Evolutionary conservation across 2,329 filamentous ascomycete genomes (phyloP).

Genomic region (Monascus ruber): DNA sequence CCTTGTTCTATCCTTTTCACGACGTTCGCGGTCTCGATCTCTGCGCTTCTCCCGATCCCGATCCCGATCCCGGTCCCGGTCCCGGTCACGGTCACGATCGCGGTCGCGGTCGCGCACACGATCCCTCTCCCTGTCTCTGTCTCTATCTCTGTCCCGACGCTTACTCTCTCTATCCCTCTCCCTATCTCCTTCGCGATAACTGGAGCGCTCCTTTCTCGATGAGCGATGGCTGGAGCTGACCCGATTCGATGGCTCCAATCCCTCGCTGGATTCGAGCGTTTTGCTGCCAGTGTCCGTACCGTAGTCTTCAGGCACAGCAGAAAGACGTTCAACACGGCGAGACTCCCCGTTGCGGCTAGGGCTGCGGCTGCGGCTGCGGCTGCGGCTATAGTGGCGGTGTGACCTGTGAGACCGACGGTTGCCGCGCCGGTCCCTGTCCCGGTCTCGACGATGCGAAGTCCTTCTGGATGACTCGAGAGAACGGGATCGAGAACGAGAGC

Average conservation of each 20-base stretch:
- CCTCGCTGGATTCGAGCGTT: slow-evolving; percentile 9
- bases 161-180: slow-evolving; percentile 11
- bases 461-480: slow-evolving; percentile 50
- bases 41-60: slow-evolving; percentile 19
- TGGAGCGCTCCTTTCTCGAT: slow-evolving; percentile 15
- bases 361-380: slow-evolving; percentile 18
- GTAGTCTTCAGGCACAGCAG: slow-evolving; percentile 12
- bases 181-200: slow-evolving; percentile 19
- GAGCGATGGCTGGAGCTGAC: slow-evolving; percentile 15
- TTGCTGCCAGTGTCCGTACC: slow-evolving; percentile 10
- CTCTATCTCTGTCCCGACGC: slow-evolving; percentile 12
- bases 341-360: slow-evolving; percentile 20
- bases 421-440: slow-evolving; percentile 42
- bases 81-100: slow-evolving; percentile 14
- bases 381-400: slow-evolving; percentile 38
- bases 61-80: slow-evolving; percentile 24
- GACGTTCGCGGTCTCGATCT: slow-evolving; percentile 17
- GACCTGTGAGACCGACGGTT: slow-evolving; percentile 37
- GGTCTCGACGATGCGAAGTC: slow-evolving; percentile 50
- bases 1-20: slow-evolving; percentile 4
- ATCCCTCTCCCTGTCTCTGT: slow-evolving; percentile 19
- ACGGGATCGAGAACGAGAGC: slow-evolving; percentile 55
- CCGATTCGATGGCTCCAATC: slow-evolving; percentile 14
- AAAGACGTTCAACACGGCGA: slow-evolving; percentile 28
- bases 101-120: slow-evolving; percentile 12